phyloP scores from a whole-genome alignment of 106 monocot genomes.

The Acorus gramineus region DNA sequence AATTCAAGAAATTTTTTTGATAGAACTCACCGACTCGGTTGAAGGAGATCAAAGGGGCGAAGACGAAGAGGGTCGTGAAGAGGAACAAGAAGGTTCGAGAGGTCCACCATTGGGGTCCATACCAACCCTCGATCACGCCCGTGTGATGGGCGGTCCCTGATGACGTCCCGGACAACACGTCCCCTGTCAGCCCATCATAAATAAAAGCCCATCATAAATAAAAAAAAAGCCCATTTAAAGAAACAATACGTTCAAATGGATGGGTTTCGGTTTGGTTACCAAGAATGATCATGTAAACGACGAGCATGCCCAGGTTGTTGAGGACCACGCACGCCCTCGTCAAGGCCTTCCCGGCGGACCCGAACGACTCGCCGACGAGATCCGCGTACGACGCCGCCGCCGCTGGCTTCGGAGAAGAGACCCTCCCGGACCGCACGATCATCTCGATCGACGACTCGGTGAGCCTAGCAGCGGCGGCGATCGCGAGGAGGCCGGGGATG shows the following conservation, averaged over 20 bases:
- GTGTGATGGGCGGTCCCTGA: conserved; percentile 1
- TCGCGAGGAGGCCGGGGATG: conserved; percentile 10
- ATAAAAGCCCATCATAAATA: not conserved
- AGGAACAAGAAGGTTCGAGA: not conserved
- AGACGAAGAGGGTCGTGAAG: conserved; percentile 6
- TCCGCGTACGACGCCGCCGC: conserved; percentile 6
- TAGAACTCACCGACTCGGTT: conserved; percentile 5
- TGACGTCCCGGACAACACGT: conserved; percentile 12
- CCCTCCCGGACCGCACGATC: conserved; percentile 2
- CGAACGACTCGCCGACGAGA: conserved; percentile 9
- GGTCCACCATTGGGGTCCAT: conserved; percentile 21
- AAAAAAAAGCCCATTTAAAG: not conserved
- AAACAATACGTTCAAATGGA: not conserved
- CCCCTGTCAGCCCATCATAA: conserved; percentile 6
- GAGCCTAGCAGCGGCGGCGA: conserved; percentile 11
- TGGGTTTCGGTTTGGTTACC: conserved; percentile 1
- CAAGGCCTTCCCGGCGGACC: conserved; percentile 1
- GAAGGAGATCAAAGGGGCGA: conserved; percentile 11
- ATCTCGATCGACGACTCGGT: conserved; percentile 11
- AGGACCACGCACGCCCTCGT: conserved; percentile 15
- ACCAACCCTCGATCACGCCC: conserved; percentile 15
- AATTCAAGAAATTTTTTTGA: not conserved
- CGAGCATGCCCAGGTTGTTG: conserved; percentile 22
- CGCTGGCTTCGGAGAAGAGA: not conserved
- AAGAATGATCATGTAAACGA: conserved; percentile 28